Evolutionary conservation across 495 filamentous ascomycete species (phyloP).

Genomic region (Podospora pseudocomata): DNA sequence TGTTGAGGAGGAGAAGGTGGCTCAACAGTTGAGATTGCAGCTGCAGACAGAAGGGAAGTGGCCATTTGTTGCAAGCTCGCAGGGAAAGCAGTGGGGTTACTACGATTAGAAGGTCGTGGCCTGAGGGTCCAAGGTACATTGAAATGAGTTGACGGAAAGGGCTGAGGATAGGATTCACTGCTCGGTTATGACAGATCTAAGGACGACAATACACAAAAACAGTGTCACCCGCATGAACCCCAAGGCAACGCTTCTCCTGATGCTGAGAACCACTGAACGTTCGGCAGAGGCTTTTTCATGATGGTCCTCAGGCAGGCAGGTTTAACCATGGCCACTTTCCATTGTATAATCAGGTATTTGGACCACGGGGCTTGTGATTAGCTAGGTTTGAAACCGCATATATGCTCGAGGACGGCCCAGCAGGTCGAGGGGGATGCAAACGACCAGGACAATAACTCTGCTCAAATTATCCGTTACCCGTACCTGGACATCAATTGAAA

Average conservation of each 20-base stretch:
- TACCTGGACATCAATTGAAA: no score
- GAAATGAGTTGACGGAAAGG: neutral
- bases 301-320: neutral
- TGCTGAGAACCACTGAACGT: neutral
- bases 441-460: no score
- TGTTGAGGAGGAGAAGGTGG: neutral
- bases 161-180: no score
- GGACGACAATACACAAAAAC: no score
- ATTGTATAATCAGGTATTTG: neutral
- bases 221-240: no score
- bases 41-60: neutral
- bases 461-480: no score
- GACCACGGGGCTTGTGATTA: neutral
- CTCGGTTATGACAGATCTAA: no score
- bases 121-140: neutral
- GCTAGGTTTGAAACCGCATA: neutral
- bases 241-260: conserved; percentile 27
- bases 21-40: neutral
- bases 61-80: neutral
- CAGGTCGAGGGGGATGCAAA: neutral
- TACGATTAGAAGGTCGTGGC: no score
- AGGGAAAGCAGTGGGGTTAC: neutral
- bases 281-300: conserved; percentile 28
- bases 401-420: neutral
- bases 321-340: neutral